Evolutionary conservation across 2,329 filamentous ascomycete species (phyloP).

Genomic region (Diaporthe amygdali): DNA sequence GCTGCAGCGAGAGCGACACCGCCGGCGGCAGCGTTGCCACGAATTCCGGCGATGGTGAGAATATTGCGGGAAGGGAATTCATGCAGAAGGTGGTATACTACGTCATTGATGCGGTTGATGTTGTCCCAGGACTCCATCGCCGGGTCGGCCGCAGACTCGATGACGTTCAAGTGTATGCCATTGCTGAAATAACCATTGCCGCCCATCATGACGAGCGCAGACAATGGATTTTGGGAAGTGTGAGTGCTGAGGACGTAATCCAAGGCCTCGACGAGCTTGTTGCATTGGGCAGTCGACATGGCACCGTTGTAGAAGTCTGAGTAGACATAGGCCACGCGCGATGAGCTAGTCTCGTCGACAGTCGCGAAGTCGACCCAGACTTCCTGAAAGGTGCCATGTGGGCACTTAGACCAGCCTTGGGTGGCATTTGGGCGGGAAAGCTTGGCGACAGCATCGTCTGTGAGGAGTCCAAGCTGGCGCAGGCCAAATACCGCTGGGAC

Average conservation of each 20-base stretch:
- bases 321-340: slow-evolving; percentile 43
- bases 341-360: slow-evolving; percentile 27
- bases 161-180: slow-evolving; percentile 49
- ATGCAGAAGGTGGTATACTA: slow-evolving; percentile 42
- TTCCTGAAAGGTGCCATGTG: slow-evolving; percentile 42
- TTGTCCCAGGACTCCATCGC: slow-evolving; percentile 47
- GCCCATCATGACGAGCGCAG: slow-evolving; percentile 44
- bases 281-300: slow-evolving; percentile 46
- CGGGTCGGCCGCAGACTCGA: slow-evolving; percentile 43
- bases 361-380: slow-evolving; percentile 43
- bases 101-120: slow-evolving; percentile 50
- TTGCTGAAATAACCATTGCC: slow-evolving; percentile 48
- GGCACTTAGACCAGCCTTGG: slow-evolving; percentile 35
- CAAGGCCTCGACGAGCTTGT: slow-evolving; percentile 40
- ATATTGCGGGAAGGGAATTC: slow-evolving; percentile 42
- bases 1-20: slow-evolving; percentile 47
- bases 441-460: slow-evolving; percentile 27
- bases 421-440: slow-evolving; percentile 23
- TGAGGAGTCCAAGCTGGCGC: slow-evolving; percentile 38
- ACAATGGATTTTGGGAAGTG: slow-evolving; percentile 34
- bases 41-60: slow-evolving; percentile 42
- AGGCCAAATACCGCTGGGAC: slow-evolving; percentile 42
- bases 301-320: slow-evolving; percentile 51
- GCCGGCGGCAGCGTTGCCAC: slow-evolving; percentile 48
- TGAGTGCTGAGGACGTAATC: slow-evolving; percentile 39